Evolutionary conservation across 192 early-diverging fungal species (phyloP).

Genomic region (Coemansia sp.): DNA sequence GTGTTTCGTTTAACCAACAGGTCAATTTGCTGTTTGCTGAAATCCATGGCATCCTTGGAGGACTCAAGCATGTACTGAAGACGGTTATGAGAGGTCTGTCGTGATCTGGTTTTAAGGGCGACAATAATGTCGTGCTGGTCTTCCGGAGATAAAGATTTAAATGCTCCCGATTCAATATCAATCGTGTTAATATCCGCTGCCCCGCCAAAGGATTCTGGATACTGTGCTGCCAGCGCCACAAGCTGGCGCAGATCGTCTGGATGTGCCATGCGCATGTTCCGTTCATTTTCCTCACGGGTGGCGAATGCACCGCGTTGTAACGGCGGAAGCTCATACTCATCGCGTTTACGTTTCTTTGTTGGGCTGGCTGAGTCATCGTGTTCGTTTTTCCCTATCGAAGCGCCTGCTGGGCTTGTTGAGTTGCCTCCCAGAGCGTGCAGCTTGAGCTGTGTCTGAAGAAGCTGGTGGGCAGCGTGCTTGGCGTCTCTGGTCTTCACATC

Average conservation of each 20-base stretch:
- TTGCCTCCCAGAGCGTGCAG: conserved; percentile 59
- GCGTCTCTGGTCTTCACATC: conserved; percentile 54
- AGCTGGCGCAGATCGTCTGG: conserved; percentile 48
- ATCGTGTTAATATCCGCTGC: conserved; percentile 53
- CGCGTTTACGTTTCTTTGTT: conserved; percentile 55
- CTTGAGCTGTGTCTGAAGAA: conserved; percentile 79
- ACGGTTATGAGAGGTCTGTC: conserved; percentile 74
- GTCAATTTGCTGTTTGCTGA: conserved; percentile 87
- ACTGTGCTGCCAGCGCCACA: conserved; percentile 27
- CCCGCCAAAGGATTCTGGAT: conserved; percentile 46
- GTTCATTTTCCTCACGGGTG: conserved; percentile 33
- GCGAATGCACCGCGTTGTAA: conserved; percentile 23
- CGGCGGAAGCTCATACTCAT: conserved; percentile 51
- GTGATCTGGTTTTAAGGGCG: conserved; percentile 79
- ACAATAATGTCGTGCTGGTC: conserved; percentile 92
- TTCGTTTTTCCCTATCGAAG: not conserved
- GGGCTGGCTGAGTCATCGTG: conserved; percentile 16
- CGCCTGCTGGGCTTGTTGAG: not conserved
- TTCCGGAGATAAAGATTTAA: conserved; percentile 74
- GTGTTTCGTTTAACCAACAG: conserved; percentile 79
- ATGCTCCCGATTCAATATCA: conserved; percentile 79
- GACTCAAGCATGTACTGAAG: conserved; percentile 70
- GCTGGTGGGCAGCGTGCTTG: conserved; percentile 76
- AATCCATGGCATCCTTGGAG: conserved; percentile 78
- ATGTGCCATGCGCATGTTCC: conserved; percentile 50